Evolutionary conservation across 2,329 filamentous ascomycete genomes (phyloP).

Genomic region (Chrysoporthe puriensis): DNA sequence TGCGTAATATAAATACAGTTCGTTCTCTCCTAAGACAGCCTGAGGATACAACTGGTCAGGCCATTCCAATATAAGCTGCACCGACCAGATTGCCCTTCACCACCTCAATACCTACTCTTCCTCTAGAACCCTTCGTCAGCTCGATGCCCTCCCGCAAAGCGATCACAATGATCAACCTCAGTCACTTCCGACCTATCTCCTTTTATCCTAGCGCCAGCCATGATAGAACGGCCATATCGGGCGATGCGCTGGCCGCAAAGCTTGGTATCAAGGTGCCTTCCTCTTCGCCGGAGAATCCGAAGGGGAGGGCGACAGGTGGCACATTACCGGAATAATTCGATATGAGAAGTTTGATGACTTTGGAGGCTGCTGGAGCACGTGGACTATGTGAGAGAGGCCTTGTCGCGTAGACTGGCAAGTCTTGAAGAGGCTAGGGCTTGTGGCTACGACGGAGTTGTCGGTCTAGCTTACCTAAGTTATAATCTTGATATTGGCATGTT

Average conservation of each 20-base stretch:
- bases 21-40: not conserved
- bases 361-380: not conserved
- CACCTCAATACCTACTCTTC: too few species aligned
- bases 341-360: conserved; percentile 5
- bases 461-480: not conserved
- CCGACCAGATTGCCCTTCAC: too few species aligned
- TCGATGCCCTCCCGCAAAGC: not conserved
- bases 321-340: not conserved
- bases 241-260: not conserved
- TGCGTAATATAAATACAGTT: not conserved
- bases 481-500: not conserved
- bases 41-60: not conserved
- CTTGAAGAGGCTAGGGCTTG: conserved; percentile 2
- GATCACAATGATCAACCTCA: conserved; percentile 1
- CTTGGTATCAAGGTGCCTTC: not conserved
- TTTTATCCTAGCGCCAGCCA: not conserved
- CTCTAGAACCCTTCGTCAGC: not conserved
- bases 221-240: not conserved
- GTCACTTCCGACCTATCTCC: not conserved
- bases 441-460: not conserved
- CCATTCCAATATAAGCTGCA: too few species aligned
- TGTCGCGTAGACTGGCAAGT: not conserved
- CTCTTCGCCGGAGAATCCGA: not conserved
- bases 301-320: not conserved
- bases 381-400: not conserved